Evolutionary conservation across 1,139 yeast genomes (phyloP), one percentile per base, ranked within the genome.

Genomic region (Lodderomyces beijingensis): DNA sequence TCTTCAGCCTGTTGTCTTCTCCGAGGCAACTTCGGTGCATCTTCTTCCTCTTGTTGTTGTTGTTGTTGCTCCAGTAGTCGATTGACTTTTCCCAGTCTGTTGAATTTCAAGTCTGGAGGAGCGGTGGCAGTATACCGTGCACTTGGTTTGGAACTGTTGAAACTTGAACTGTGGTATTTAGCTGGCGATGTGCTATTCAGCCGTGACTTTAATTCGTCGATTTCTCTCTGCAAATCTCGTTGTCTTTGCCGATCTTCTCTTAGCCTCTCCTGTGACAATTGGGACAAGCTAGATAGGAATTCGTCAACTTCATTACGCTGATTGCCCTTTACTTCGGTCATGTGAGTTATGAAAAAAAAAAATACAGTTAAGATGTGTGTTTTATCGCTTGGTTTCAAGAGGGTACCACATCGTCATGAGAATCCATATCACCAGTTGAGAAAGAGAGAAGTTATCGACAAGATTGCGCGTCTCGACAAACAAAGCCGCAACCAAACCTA

Each of bases 171-270:
- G n/a, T n/a, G n/a, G n/a, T n/a, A n/a, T 29, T 45, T 54, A 3
- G 37, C 34, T 1, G 62, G 62, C 3, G 59, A 52, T 2, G 44
- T 19, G 30, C 53, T 49, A 29, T 35, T 37, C 62, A 55, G 62
- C 25, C 52, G 42, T 49, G 42, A 50, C 27, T 53, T 45, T 18
- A 61, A 42, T 17, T 57, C 62, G 36, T 60, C 58, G 13, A 61
- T 51, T 36, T 57, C 53, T 18, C 62, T 40, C 34, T 55, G 60
- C 16, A 62, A 48, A 4, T 46, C 46, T 16, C 66, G 47, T 39
- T 59, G 65, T 19, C 65, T 46, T 34, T 53, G 55, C 23, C 55
- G 58, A 39, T 59, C 65, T 34, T 62, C 64, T 22, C 45, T 42
- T 15, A 59, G 36, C 29, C 59, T 45, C 14, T 53, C 58, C 38